phyloP scores from a whole-genome alignment of 176 grass and related monocot genomes.

The Cenchrus fungigraminus region DNA sequence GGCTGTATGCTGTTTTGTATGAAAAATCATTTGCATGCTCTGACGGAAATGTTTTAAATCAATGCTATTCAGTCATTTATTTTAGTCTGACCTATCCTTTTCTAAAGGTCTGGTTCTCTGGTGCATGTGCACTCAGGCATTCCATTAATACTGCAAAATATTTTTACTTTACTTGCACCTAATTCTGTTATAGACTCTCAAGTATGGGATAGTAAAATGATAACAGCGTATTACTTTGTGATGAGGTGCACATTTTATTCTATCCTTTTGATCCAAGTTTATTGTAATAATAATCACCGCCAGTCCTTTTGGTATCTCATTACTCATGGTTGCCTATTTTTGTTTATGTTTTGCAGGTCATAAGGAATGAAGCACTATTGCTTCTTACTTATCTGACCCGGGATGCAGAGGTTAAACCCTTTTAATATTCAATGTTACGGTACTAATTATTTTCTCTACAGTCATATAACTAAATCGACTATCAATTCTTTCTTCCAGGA shows the following conservation, averaged over 20 bases:
- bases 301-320: slow-evolving; percentile 8
- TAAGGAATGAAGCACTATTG: slow-evolving; percentile 96
- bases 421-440: slow-evolving; percentile 29
- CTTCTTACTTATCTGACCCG: slow-evolving; percentile 98
- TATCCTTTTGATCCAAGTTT: not conserved
- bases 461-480: not conserved
- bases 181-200: slow-evolving; percentile 4
- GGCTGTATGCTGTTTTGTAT: not conserved
- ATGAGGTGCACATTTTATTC: not conserved
- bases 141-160: not conserved
- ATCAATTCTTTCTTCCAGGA: slow-evolving; percentile 60
- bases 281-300: not conserved
- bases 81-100: not conserved
- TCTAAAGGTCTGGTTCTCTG: not conserved
- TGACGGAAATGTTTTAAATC: slow-evolving; percentile 18
- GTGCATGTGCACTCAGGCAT: not conserved
- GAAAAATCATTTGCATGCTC: not conserved
- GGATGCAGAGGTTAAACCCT: slow-evolving; percentile 77
- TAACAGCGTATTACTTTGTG: not conserved
- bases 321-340: slow-evolving; percentile 21
- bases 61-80: slow-evolving; percentile 11
- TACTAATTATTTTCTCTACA: not conserved
- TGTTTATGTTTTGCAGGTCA: slow-evolving; percentile 71
- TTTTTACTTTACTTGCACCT: not conserved
- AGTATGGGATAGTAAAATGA: slow-evolving; percentile 1